Evolutionary conservation across 2,329 filamentous ascomycete genomes (phyloP).

Genomic region (Cladosporium sp.): DNA sequence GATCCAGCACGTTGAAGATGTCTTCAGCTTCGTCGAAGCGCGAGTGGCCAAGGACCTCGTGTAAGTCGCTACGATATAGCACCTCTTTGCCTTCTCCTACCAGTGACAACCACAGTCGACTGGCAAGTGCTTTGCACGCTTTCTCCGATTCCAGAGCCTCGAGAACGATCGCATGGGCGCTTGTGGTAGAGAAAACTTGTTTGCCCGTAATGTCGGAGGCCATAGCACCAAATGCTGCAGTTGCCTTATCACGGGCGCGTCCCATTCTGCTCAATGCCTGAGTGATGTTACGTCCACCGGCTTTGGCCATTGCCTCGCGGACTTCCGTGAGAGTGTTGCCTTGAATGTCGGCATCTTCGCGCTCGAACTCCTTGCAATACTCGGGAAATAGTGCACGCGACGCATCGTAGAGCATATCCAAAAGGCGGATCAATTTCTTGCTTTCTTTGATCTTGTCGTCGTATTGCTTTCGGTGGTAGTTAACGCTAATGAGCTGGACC

Average conservation of each 20-base stretch:
- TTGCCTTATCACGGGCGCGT: conserved; percentile 78
- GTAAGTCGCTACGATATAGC: conserved; percentile 31
- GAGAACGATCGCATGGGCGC: conserved; percentile 33
- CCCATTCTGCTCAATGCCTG: conserved; percentile 62
- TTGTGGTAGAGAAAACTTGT: conserved; percentile 65
- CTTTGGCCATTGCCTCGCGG: conserved; percentile 42
- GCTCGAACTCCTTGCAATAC: conserved; percentile 75
- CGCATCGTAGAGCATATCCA: conserved; percentile 77
- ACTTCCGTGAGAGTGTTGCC: conserved; percentile 63
- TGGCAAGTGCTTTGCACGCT: conserved; percentile 36
- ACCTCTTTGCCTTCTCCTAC: conserved; percentile 31
- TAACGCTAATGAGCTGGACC: conserved; percentile 70
- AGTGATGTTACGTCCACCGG: conserved; percentile 59
- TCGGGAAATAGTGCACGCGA: conserved; percentile 78
- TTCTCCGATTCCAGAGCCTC: conserved; percentile 33
- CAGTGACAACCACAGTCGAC: conserved; percentile 38
- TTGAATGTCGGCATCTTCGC: conserved; percentile 80
- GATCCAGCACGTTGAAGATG: conserved; percentile 36
- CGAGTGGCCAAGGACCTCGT: conserved; percentile 31
- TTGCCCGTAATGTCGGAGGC: conserved; percentile 85
- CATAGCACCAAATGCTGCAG: conserved; percentile 79
- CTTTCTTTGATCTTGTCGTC: conserved; percentile 73
- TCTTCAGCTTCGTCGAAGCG: conserved; percentile 32
- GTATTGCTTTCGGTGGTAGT: conserved; percentile 73
- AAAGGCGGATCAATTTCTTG: conserved; percentile 71